These are phyloP conservation scores for Exophiala aquamarina DNA, from an alignment of 2,329 filamentous ascomycete species.

Conservation along the genomic window DNA sequence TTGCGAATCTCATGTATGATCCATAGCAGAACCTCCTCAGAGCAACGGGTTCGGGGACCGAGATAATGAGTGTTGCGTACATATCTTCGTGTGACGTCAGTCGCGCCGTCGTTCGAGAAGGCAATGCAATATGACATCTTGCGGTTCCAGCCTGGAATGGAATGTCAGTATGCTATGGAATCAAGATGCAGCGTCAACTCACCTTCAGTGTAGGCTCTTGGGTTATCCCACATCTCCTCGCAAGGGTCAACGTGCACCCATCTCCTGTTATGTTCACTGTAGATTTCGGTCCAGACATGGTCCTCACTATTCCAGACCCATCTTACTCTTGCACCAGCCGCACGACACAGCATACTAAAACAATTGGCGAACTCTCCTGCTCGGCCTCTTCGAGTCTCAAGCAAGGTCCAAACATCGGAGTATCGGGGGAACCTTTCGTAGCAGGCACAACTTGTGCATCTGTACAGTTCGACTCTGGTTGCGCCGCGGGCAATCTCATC, in stretches of 20 bases:
- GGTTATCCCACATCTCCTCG: slow-evolving; percentile 94
- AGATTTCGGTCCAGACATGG: slow-evolving; percentile 96
- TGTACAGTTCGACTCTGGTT: slow-evolving; percentile 83
- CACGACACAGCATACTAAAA: slow-evolving; percentile 96
- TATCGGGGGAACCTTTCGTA: slow-evolving; percentile 92
- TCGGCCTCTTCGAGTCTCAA: slow-evolving; percentile 82
- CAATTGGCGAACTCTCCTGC: slow-evolving; percentile 97
- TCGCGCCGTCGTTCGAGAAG: slow-evolving; percentile 83
- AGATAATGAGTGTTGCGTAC: slow-evolving; percentile 54
- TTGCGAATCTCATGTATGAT: slow-evolving; percentile 89
- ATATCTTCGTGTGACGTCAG: slow-evolving; percentile 67
- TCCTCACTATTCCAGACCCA: slow-evolving; percentile 99
- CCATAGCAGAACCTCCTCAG: slow-evolving; percentile 87
- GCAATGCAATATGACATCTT: slow-evolving; percentile 97
- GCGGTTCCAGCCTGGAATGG: slow-evolving; percentile 73
- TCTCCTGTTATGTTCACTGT: slow-evolving; percentile 86
- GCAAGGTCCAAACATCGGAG: slow-evolving; percentile 87
- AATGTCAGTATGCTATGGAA: not conserved
- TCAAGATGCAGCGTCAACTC: slow-evolving; percentile 32
- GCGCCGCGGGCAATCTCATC: slow-evolving; percentile 90
- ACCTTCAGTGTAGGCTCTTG: slow-evolving; percentile 85
- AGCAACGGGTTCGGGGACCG: slow-evolving; percentile 72
- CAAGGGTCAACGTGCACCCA: slow-evolving; percentile 98
- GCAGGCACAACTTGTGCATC: slow-evolving; percentile 77
- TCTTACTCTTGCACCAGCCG: slow-evolving; percentile 83